Percentiles rank a stretch among this genome's conserved stretches.
Conservation (phyloP, 352 stramenopile species). For the Stephanocyclus meneghinianus region DNA sequence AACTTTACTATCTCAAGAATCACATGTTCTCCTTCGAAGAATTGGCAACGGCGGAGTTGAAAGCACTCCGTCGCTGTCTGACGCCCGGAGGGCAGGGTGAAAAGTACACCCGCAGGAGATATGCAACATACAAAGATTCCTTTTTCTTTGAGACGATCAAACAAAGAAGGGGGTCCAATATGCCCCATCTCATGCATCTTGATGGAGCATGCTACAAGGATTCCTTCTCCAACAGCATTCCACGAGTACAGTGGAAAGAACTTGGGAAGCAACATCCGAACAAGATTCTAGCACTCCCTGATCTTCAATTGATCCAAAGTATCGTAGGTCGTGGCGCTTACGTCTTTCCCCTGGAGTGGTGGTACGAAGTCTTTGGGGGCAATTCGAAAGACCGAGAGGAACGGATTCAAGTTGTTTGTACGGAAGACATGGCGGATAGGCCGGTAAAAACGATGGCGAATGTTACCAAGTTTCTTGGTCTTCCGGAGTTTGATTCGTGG, state of each 20-base stretch:
- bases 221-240: slow-evolving; percentile 45
- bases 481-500: slow-evolving; percentile 71
- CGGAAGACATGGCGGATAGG: slow-evolving; percentile 63
- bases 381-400: slow-evolving; percentile 21
- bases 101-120: slow-evolving; percentile 27
- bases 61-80: slow-evolving; percentile 59
- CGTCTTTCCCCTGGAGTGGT: slow-evolving; percentile 79
- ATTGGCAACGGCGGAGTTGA: slow-evolving; percentile 68
- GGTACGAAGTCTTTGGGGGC: slow-evolving; percentile 68
- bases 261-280: slow-evolving; percentile 57
- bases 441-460: slow-evolving; percentile 49
- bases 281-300: slow-evolving; percentile 62
- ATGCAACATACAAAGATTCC: slow-evolving; percentile 18
- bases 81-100: slow-evolving; percentile 46
- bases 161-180: slow-evolving; percentile 19
- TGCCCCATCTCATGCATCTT: slow-evolving; percentile 58
- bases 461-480: slow-evolving; percentile 67
- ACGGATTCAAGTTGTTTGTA: slow-evolving; percentile 74
- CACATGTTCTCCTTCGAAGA: slow-evolving; percentile 78
- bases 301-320: slow-evolving; percentile 71
- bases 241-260: slow-evolving; percentile 63
- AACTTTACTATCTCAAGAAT: slow-evolving; percentile 61
- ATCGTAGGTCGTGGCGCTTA: slow-evolving; percentile 77
- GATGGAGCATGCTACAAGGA: slow-evolving; percentile 73
- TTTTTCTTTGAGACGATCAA: slow-evolving; percentile 44